Percentiles rank a stretch among this genome's conserved stretches.
Evolutionary conservation across 345 rosid species (phyloP).

Genomic region (Gossypium turneri): DNA sequence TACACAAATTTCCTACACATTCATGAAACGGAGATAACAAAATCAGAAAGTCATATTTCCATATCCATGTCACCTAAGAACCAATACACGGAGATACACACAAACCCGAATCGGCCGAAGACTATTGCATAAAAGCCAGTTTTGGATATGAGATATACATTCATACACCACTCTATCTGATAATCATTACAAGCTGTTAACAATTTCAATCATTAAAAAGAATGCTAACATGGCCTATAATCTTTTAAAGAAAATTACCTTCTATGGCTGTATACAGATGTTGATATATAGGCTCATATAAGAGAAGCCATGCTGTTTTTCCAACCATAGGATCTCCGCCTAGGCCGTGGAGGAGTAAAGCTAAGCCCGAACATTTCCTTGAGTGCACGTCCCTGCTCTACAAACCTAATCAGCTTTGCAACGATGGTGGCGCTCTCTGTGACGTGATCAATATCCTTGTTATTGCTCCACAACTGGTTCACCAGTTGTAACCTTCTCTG

Average conservation of each 20-base stretch:
- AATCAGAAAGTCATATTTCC: neutral
- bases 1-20: too few relatives aligned
- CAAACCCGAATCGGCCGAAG: neutral
- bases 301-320: conserved; percentile 57
- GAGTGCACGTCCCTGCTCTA: conserved; percentile 73
- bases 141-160: conserved; percentile 1
- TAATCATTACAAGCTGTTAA: conserved; percentile 7
- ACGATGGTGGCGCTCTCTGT: conserved; percentile 69
- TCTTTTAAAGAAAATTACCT: neutral
- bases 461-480: conserved; percentile 62
- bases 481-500: conserved; percentile 74
- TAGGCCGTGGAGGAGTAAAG: conserved; percentile 57
- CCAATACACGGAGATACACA: neutral
- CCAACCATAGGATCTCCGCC: conserved; percentile 67
- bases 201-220: conserved; percentile 20
- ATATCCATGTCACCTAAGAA: neutral
- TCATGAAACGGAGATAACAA: neutral
- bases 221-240: conserved; percentile 17
- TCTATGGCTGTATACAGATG: neutral
- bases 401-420: conserved; percentile 73
- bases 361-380: conserved; percentile 92
- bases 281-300: conserved; percentile 27
- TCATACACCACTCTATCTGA: conserved; percentile 9
- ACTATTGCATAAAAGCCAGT: neutral
- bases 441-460: conserved; percentile 51